Evolutionary conservation across 768 basidiomycete genomes (phyloP), one percentile per base, ranked within the genome.

Genomic region (Mycena maculata): DNA sequence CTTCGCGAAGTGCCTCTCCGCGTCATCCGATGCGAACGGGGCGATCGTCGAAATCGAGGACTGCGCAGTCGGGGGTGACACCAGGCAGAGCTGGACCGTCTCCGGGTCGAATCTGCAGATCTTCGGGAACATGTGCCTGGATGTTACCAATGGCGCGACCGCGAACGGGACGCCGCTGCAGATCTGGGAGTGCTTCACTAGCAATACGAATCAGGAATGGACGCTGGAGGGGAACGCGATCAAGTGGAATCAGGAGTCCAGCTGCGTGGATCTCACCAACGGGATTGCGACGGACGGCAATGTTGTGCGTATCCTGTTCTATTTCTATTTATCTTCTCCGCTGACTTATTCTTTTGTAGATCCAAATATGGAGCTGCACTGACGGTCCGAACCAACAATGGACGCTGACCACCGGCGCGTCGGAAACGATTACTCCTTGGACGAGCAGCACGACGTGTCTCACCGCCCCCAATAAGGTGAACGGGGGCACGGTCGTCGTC

Each of bases 21-120:
- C 75, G 41, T 52, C 71, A 11, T 74, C 71, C 30, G 67, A 75
- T 53, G 63, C 69, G 1, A 59, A 75, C 60, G 75, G 75, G 27
- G 75, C 75, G 12, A 53, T 68, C 16, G 70, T 76, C 31, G 63
- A 25, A 8, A 61, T 76, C 45, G 55, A 68, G 41, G 39, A 68
- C 27, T 68, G 68, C 52, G 20, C 7, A 31, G 58, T 70, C 63
- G 71, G 55, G 31, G 73, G 72, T 11, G 60, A 65, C 27, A 59
- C 56, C 15, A 44, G 45, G 50, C 75, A 76, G 63, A 63, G 60
- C 30, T 75, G 72, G 72, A 74, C 75, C 11, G 64, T 71, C 47
- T 56, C 53, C 23, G 68, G 69, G 18, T 63, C 61, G 27, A 23
- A 49, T 4, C 41, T 76, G 25, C 60, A 64, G 54, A 42, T 76